phyloP scores from a whole-genome alignment of 768 basidiomycete genomes.

The Podaxis rugospora region DNA sequence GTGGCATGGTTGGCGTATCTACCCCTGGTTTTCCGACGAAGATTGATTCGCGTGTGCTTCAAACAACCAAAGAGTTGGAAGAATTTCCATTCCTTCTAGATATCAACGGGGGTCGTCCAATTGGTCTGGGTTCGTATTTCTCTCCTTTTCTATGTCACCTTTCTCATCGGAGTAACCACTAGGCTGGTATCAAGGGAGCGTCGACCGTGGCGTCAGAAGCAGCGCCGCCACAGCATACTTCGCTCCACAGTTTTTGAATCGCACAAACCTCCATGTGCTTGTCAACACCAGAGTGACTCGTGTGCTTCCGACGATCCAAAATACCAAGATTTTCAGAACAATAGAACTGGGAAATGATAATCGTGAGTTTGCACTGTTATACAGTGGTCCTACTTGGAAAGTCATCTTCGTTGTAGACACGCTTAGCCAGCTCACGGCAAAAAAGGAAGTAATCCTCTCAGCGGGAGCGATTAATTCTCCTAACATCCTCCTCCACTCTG shows the following conservation, averaged over 20 bases:
- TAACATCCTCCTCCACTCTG: conserved; percentile 27
- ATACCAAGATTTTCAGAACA: conserved; percentile 2
- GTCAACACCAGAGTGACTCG: conserved; percentile 18
- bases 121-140: conserved; percentile 12
- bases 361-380: background rate
- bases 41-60: conserved; percentile 19
- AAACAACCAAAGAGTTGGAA: conserved; percentile 12
- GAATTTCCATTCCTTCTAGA: conserved; percentile 12
- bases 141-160: background rate
- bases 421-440: conserved; percentile 24
- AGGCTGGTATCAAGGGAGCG: conserved; percentile 21
- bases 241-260: conserved; percentile 15
- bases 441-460: conserved; percentile 48
- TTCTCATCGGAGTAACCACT: background rate
- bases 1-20: conserved; percentile 15
- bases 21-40: conserved; percentile 14
- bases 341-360: conserved; percentile 13
- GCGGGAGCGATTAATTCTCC: conserved; percentile 32
- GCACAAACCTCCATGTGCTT: conserved; percentile 22
- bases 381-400: background rate
- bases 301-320: conserved; percentile 3
- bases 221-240: conserved; percentile 15
- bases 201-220: conserved; percentile 15
- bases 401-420: background rate
- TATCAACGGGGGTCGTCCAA: conserved; percentile 2